These are phyloP conservation scores for Houttuynia cordata DNA, from an alignment of 164 flowering plant species.

Conservation along the genomic window DNA sequence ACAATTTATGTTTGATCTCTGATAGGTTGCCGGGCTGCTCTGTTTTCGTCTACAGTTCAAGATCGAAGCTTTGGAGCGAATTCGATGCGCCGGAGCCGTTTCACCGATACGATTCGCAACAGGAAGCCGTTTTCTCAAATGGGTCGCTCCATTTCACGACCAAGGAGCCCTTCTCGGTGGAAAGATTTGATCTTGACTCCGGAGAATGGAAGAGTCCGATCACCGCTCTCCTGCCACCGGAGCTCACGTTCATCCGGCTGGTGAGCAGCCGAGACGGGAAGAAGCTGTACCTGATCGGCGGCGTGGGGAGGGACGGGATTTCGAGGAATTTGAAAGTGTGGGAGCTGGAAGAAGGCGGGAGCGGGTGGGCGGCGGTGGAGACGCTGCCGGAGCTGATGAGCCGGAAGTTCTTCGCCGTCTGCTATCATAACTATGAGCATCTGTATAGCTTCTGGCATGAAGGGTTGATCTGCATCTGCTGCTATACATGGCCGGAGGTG, in stretches of 20 bases:
- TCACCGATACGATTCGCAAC: conserved; percentile 17
- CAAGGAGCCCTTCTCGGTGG: conserved; percentile 37
- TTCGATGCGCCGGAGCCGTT: conserved; percentile 19
- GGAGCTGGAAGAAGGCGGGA: conserved; percentile 28
- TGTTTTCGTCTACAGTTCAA: conserved; percentile 42
- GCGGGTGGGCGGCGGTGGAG: conserved; percentile 35
- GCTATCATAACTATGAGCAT: conserved; percentile 77
- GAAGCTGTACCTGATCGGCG: conserved; percentile 52
- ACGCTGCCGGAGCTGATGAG: conserved; percentile 53
- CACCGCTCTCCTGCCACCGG: conserved; percentile 25
- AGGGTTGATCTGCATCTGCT: conserved; percentile 59
- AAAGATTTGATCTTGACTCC: conserved; percentile 30
- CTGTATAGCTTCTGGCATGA: conserved; percentile 61
- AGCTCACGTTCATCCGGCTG: conserved; percentile 42
- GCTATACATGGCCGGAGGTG: conserved; percentile 76
- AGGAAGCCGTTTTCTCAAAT: conserved; percentile 30
- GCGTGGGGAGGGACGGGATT: conserved; percentile 57
- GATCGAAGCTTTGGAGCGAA: conserved; percentile 23
- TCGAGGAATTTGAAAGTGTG: conserved; percentile 48
- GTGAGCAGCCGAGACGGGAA: conserved; percentile 24
- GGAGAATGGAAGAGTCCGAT: conserved; percentile 31
- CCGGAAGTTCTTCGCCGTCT: conserved; percentile 46
- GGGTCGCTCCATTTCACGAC: conserved; percentile 41
- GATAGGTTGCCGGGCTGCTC: conserved; percentile 8
- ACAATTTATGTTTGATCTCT: conserved; percentile 12